Percentiles rank a stretch among this genome's conserved stretches.
These are phyloP conservation scores for Phyllosticta citrichinensis DNA, from an alignment of 2,329 filamentous ascomycete genomes.

Conservation along the genomic window DNA sequence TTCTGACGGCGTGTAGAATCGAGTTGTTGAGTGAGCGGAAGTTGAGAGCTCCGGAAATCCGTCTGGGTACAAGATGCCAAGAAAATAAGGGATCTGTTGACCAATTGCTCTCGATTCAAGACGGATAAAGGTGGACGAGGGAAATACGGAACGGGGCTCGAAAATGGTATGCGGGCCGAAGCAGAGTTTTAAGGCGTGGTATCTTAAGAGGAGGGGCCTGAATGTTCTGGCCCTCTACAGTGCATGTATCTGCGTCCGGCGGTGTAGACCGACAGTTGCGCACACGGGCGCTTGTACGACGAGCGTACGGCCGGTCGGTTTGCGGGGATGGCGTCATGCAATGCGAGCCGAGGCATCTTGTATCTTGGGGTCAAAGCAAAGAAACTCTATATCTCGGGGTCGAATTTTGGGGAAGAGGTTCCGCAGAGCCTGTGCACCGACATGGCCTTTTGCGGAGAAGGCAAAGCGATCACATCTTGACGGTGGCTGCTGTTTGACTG, in stretches of 20 bases:
- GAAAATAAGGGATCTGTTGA: background rate
- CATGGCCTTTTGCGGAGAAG: background rate
- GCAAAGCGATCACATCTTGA: background rate
- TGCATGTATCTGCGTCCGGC: background rate
- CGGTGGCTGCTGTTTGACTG: background rate
- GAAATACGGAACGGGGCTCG: background rate
- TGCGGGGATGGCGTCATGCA: background rate
- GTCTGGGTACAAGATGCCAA: background rate
- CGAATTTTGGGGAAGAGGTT: background rate
- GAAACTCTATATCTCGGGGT: background rate
- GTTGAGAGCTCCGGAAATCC: background rate
- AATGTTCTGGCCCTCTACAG: background rate
- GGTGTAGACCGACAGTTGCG: background rate
- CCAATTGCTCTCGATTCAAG: background rate
- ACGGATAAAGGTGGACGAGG: background rate
- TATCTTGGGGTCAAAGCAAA: background rate
- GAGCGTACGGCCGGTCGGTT: background rate
- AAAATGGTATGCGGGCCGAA: background rate
- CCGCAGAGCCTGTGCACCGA: background rate
- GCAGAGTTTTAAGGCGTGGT: background rate
- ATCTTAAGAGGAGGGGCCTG: background rate
- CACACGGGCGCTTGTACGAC: background rate
- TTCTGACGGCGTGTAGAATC: slow-evolving; percentile 18
- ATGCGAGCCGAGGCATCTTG: background rate
- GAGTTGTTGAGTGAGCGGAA: background rate